Conservation (phyloP, 2,329 filamentous ascomycete genomes). For the Tympanopsis confertula region DNA sequence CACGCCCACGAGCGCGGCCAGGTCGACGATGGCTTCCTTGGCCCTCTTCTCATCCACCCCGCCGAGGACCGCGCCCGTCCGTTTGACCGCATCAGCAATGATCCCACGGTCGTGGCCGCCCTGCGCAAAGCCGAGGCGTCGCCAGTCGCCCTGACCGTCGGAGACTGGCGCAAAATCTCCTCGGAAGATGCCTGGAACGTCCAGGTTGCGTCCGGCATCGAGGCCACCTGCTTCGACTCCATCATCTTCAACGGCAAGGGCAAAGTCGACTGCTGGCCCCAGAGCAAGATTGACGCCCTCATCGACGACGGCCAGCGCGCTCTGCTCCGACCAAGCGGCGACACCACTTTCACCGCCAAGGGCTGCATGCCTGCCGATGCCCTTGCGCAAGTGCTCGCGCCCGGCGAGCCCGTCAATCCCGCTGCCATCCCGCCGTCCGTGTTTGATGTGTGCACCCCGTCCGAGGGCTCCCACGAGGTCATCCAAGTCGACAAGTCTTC, state of each 20-base stretch:
- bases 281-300: conserved; percentile 27
- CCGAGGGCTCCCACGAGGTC: conserved; percentile 27
- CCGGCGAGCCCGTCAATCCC: conserved; percentile 13
- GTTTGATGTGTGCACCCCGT: conserved; percentile 33
- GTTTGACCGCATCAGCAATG: conserved; percentile 33
- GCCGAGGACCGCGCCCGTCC: conserved; percentile 21
- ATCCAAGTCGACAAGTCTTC: conserved; percentile 20
- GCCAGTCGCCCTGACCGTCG: conserved; percentile 35
- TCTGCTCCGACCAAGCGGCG: conserved; percentile 14
- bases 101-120: conserved; percentile 22
- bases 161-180: conserved; percentile 42
- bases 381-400: conserved; percentile 18
- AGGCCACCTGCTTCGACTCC: conserved; percentile 45
- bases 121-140: conserved; percentile 35
- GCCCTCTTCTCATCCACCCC: conserved; percentile 38
- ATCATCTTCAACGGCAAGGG: conserved; percentile 53
- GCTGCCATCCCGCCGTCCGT: conserved; percentile 26
- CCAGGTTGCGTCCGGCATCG: conserved; percentile 28
- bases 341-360: conserved; percentile 25
- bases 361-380: conserved; percentile 27
- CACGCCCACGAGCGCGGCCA: conserved; percentile 44
- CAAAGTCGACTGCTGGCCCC: conserved; percentile 34
- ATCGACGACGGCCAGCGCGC: conserved; percentile 16
- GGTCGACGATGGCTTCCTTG: conserved; percentile 48
- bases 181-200: conserved; percentile 33